These are phyloP conservation scores for Pisolithus marmoratus DNA, from an alignment of 768 basidiomycete species.

Conservation along the genomic window DNA sequence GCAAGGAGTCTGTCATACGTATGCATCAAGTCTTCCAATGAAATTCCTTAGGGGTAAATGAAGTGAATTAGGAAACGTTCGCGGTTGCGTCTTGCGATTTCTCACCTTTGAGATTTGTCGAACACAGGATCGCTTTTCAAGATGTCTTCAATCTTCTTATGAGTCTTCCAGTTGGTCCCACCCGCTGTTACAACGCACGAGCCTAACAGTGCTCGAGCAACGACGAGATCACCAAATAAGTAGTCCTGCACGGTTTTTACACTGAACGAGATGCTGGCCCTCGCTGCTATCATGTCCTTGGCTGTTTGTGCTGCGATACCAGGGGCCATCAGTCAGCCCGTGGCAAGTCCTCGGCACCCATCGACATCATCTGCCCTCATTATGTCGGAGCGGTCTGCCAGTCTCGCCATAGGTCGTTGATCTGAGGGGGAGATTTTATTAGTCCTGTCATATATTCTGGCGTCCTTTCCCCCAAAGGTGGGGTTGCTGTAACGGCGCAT, in stretches of 20 bases:
- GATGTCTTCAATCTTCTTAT: constrained; percentile 37
- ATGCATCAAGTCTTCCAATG: constrained; percentile 51
- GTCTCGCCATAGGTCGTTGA: too few species aligned
- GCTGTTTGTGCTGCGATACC: constrained; percentile 42
- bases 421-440: too few species aligned
- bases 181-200: constrained; percentile 36
- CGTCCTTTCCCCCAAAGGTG: too few species aligned
- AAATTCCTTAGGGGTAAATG: constrained; percentile 40
- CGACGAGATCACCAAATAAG: constrained; percentile 40
- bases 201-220: not conserved
- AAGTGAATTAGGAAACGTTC: not conserved
- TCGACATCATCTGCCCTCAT: too few species aligned
- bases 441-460: too few species aligned
- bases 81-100: not conserved
- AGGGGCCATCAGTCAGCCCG: not conserved
- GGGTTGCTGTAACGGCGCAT: constrained; percentile 28
- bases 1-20: constrained; percentile 48
- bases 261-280: constrained; percentile 38
- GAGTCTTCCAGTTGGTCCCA: constrained; percentile 43
- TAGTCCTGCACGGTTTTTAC: constrained; percentile 41
- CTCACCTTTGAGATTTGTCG: constrained; percentile 51
- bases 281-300: constrained; percentile 48
- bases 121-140: constrained; percentile 53
- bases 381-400: too few species aligned
- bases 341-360: too few species aligned